Conservation (phyloP, 2,329 filamentous ascomycete genomes). For the Arthrobotrys pseudoclavata region DNA sequence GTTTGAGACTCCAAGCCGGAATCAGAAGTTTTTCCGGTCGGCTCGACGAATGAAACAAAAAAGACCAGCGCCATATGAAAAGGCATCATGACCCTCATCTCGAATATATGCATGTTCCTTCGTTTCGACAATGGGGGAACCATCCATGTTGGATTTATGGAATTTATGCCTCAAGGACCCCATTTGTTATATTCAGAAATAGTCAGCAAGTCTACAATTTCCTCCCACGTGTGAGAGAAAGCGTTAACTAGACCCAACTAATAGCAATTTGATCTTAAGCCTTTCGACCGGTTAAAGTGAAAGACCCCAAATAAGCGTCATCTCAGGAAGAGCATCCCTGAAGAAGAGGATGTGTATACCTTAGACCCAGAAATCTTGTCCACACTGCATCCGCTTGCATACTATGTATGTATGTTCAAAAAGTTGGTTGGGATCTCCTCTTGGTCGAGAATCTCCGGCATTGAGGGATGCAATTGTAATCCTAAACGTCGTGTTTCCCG, state of each 20-base stretch:
- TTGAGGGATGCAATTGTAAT: background rate
- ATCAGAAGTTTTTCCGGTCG: slow-evolving; percentile 46
- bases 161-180: slow-evolving; percentile 53
- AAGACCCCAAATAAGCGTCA: slow-evolving; percentile 44
- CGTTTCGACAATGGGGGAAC: slow-evolving; percentile 36
- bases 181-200: slow-evolving; percentile 40
- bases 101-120: slow-evolving; percentile 4
- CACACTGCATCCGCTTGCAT: slow-evolving; percentile 24
- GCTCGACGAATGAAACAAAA: slow-evolving; percentile 2
- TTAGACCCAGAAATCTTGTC: slow-evolving; percentile 24
- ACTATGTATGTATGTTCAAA: too few relatives aligned
- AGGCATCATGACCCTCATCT: background rate
- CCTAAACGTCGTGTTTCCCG: slow-evolving; percentile 6
- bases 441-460: background rate
- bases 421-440: slow-evolving; percentile 3
- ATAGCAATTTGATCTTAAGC: slow-evolving; percentile 35
- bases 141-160: slow-evolving; percentile 50
- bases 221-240: slow-evolving; percentile 42
- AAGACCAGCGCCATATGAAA: slow-evolving; percentile 5
- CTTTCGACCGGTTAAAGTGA: slow-evolving; percentile 53
- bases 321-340: slow-evolving; percentile 43
- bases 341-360: slow-evolving; percentile 6
- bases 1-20: slow-evolving; percentile 27
- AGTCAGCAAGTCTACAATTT: slow-evolving; percentile 37
- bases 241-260: slow-evolving; percentile 13